Evolutionary conservation across 2,329 filamentous ascomycete species (phyloP), one percentile per base, ranked within the genome.

Genomic region (Bipolaris cookei): DNA sequence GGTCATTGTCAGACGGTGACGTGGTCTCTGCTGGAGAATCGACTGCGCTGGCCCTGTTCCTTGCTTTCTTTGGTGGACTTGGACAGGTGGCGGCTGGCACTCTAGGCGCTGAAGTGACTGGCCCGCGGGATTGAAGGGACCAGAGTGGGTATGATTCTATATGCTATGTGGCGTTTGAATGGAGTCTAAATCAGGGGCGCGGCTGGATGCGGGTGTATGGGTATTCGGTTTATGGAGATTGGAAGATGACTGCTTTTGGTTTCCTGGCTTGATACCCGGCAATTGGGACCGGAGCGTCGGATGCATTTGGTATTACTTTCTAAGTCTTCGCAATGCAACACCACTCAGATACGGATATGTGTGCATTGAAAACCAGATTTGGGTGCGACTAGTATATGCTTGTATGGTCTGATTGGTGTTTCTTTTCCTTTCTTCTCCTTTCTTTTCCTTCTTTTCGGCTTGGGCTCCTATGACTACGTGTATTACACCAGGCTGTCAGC

Each of bases 31-130:
- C 72, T 13, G 69, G 71, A 8, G 76, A 78, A 56, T 69, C 71
- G 7, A 75, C 74, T 8, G 75, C 69, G 6, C 53, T 78, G 47
- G 69, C 72, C 2, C 54, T 77, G 35, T 75, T 72, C 39, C 57
- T 77, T 30, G 57, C 67, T 6, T 70, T 76, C 28, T 35, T 71
- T 2, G 75, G 75, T 10, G 76, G 76, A 6, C 50, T 77, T 21
- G 75, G 76, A 1, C 65, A 72, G 51, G 43, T 75, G 28, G 71
- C 69, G 41, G 64, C 73, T 18, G 66, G 69, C 23, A 70, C 71
- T 39, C 58, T 77, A 16, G 76, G 76, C 7, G 74, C 74, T 16
- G 76, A 78, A 60, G 70, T 72, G 23, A 71, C 62, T 8, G 65
- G 64, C 23, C 59, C 63, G 28, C 38, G 48, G 41, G 64, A 70